Base-by-base conservation (phyloP, 495 filamentous ascomycete species). In the Poronia punctata region DNA sequence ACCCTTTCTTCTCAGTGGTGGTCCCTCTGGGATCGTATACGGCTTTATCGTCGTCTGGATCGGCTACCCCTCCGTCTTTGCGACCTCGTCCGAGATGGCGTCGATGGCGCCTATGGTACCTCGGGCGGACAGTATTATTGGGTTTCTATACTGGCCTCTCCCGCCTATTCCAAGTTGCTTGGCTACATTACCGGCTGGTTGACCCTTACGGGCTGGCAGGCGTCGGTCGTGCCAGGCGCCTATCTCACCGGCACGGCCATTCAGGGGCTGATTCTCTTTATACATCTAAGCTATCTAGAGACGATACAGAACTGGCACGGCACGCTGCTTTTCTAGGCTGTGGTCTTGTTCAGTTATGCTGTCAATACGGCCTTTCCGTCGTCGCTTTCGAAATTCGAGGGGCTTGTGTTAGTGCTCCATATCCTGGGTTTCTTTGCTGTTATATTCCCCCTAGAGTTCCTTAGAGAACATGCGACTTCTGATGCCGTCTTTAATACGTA, bases 171-270 rank as follows among this genome's bases (percentile, higher is more conserved):
- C 40, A 77, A 74, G 38, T 75, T 75, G 27, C 56, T 79, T 7
- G 75, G 76, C 48, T 82, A 79, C 50, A 64, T 78, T 23, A 74
- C 30, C 33, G 48, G 75, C 10, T 83, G 79, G 79, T 61, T 83
- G 16, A 72, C 65, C 21, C 70, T 72, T 4, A 70, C 72, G 21
- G 77, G 74, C 7, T 82, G 79, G 78, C 73, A 80, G 56, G 71
- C 71, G 15, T 62, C 69, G 2, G 71, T 71, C 11, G 71, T 78
- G 2, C 61, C 68, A 2, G 60, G 67, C 19, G 68, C 68, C 1
- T 81, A 75, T 50, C 58, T 82, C 4, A 67, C 68, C 2, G 76
- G 66, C 0, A 75, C 67, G 3, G 68, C 78, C 25, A 75, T 84
- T 26, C 77, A 82, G 54, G 74, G 75, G 0, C 58, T 81, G 14